These are phyloP conservation scores for Termitomyces sp. DNA, from an alignment of 768 basidiomycete genomes.

Conservation along the genomic window DNA sequence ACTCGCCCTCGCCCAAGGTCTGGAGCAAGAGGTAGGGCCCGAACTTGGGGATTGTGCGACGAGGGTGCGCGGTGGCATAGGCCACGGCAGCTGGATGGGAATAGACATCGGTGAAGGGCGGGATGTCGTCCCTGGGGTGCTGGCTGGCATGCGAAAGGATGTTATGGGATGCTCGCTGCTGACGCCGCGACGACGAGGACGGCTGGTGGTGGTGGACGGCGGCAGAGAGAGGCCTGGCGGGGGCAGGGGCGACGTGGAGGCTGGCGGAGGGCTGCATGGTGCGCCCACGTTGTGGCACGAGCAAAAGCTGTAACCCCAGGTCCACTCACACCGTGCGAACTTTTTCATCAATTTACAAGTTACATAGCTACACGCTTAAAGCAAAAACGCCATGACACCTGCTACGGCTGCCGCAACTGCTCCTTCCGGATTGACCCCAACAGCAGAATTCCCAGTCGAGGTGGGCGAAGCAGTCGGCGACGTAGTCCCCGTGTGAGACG, in stretches of 20 bases:
- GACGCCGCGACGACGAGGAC: slow-evolving; percentile 36
- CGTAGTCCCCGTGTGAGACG: not conserved
- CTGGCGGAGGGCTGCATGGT: slow-evolving; percentile 18
- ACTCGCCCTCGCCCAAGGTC: slow-evolving; percentile 97
- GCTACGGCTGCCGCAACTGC: slow-evolving; percentile 9
- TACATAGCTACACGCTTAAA: too few species aligned
- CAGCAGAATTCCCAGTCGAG: slow-evolving; percentile 1
- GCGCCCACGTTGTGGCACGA: slow-evolving; percentile 3
- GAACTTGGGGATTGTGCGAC: slow-evolving; percentile 87
- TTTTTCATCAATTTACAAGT: too few species aligned
- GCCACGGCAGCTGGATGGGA: slow-evolving; percentile 80
- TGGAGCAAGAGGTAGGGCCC: slow-evolving; percentile 94
- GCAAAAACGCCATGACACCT: slow-evolving; percentile 12
- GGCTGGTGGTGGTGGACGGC: slow-evolving; percentile 46
- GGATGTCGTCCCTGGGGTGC: slow-evolving; percentile 33
- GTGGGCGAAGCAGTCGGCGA: not conserved
- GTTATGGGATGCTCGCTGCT: slow-evolving; percentile 70
- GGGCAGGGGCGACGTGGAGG: slow-evolving; percentile 29
- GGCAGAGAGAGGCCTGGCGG: slow-evolving; percentile 58
- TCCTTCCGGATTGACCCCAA: slow-evolving; percentile 10
- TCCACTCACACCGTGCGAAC: slow-evolving; percentile 5
- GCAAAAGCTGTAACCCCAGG: not conserved
- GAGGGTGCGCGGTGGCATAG: slow-evolving; percentile 77
- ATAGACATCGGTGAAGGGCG: slow-evolving; percentile 67
- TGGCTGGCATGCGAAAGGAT: slow-evolving; percentile 44